phyloP scores from a whole-genome alignment of 441 rosid species.

The Populus hybrid region DNA sequence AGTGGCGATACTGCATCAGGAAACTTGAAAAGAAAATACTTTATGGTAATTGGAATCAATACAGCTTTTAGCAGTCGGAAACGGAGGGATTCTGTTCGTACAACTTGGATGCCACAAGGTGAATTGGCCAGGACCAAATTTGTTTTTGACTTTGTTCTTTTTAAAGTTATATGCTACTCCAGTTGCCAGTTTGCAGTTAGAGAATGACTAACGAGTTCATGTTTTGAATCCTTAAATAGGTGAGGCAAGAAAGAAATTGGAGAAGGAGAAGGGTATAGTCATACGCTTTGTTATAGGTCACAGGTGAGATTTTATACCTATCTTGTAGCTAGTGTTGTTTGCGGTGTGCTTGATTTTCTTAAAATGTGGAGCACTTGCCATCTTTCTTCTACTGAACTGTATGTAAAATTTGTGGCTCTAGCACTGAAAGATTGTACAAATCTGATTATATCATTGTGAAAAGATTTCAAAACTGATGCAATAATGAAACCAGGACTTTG shows the following conservation, averaged over 20 bases:
- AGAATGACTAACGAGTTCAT: background rate
- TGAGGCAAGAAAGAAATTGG: slow-evolving; percentile 59
- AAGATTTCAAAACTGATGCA: background rate
- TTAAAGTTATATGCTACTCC: background rate
- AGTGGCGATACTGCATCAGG: slow-evolving; percentile 31
- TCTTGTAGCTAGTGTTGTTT: background rate
- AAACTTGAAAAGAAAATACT: slow-evolving; percentile 41
- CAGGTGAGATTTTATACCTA: slow-evolving; percentile 42
- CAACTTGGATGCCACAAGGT: slow-evolving; percentile 98
- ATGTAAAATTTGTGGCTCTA: background rate
- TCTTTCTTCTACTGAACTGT: background rate
- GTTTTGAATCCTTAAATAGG: slow-evolving; percentile 28
- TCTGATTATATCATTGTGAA: background rate
- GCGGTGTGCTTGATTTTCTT: background rate
- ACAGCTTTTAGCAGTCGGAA: slow-evolving; percentile 84
- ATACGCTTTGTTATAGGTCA: slow-evolving; percentile 87
- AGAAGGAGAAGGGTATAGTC: slow-evolving; percentile 71
- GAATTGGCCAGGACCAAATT: background rate
- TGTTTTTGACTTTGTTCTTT: background rate
- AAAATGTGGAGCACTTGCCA: background rate
- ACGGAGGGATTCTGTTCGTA: slow-evolving; percentile 77
- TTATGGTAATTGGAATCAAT: slow-evolving; percentile 88
- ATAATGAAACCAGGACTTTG: background rate
- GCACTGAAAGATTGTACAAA: background rate
- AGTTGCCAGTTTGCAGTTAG: background rate